Evolutionary conservation across 1,284 basidiomycete genomes (phyloP).

Genomic region (Puccinia hordei): DNA sequence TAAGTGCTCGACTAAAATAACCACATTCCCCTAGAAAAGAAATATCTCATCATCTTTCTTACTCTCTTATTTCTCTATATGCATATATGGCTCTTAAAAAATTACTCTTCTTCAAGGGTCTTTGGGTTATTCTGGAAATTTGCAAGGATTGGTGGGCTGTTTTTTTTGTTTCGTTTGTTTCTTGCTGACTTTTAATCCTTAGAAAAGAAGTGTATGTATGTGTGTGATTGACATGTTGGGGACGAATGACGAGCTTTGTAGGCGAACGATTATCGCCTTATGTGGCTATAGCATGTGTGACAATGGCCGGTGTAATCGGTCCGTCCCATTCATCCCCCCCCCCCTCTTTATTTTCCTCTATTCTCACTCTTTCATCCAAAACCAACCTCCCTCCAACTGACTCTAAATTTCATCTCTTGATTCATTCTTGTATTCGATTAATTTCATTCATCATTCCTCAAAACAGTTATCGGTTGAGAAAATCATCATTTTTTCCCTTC

Average conservation of each 20-base stretch:
- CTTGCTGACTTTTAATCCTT: too few relatives aligned
- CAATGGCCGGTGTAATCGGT: slow-evolving; percentile 73
- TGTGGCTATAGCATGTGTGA: slow-evolving; percentile 74
- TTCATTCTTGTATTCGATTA: neutral
- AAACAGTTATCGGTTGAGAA: too few relatives aligned
- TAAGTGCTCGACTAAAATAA: neutral
- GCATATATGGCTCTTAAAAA: slow-evolving; percentile 28
- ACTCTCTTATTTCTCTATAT: neutral
- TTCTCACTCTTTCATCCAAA: too few relatives aligned
- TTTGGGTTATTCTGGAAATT: slow-evolving; percentile 89
- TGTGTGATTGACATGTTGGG: too few relatives aligned
- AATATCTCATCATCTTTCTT: neutral
- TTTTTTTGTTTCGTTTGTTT: neutral
- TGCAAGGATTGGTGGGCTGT: slow-evolving; percentile 76
- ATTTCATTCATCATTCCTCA: too few relatives aligned
- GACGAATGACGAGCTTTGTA: slow-evolving; percentile 55
- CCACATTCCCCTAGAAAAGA: neutral
- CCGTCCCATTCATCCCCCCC: slow-evolving; percentile 54
- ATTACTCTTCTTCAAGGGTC: slow-evolving; percentile 67
- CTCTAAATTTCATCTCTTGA: neutral
- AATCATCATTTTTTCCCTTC: too few relatives aligned
- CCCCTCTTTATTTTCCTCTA: too few relatives aligned
- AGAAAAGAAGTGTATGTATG: too few relatives aligned
- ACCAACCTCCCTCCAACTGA: too few relatives aligned
- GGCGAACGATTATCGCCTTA: slow-evolving; percentile 81